Percentiles rank a stretch among this genome's conserved stretches.
Evolutionary conservation across 2,329 filamentous ascomycete genomes (phyloP).

Genomic region (Pseudogymnoascus sp.): DNA sequence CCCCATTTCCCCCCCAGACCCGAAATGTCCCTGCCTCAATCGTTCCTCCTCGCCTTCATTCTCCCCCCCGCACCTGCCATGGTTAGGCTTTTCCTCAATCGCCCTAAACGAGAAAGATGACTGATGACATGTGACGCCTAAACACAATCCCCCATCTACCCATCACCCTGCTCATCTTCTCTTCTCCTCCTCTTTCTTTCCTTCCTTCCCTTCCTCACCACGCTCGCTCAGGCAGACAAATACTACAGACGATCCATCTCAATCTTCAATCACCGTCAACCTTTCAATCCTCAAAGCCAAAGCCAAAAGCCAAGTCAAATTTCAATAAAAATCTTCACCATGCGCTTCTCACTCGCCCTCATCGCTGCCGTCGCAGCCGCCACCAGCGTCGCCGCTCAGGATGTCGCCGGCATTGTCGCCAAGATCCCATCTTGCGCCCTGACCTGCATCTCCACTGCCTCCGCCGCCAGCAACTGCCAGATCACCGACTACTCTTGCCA

Average conservation of each 20-base stretch:
- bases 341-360: slow-evolving; percentile 5
- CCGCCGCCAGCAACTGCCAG: neutral
- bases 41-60: neutral
- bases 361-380: neutral
- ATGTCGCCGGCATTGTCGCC: neutral
- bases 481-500: neutral
- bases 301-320: slow-evolving; percentile 3
- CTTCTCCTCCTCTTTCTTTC: neutral
- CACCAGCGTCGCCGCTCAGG: neutral
- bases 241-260: neutral
- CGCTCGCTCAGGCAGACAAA: slow-evolving; percentile 2
- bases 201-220: neutral
- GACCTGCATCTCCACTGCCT: neutral
- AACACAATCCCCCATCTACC: neutral
- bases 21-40: neutral
- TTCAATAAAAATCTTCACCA: neutral
- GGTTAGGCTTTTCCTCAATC: neutral
- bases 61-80: neutral
- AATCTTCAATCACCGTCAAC: neutral
- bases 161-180: neutral
- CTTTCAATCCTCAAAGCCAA: neutral
- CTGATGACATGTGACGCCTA: neutral
- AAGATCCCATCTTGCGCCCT: slow-evolving; percentile 3
- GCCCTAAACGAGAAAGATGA: neutral
- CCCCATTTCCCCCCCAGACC: neutral